Percentiles rank a stretch among this genome's conserved stretches.
phyloP scores from a whole-genome alignment of 805 yeast species.

The Sugiyamaella boreocaroliniensis region DNA sequence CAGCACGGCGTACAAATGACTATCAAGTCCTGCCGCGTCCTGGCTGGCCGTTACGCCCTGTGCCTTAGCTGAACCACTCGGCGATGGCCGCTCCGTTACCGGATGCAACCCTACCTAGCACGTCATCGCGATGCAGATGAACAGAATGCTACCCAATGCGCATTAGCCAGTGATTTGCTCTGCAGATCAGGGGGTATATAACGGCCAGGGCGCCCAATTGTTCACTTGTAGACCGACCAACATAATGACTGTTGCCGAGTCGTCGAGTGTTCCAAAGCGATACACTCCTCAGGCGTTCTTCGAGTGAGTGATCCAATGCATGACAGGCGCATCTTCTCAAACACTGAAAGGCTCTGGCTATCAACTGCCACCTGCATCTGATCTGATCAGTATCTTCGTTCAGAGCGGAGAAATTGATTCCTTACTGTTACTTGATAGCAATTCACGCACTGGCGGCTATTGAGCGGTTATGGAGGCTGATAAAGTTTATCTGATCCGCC shows the following conservation, averaged over 20 bases:
- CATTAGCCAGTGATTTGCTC: background rate
- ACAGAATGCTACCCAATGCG: background rate
- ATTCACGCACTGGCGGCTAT: no score
- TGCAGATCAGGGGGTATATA: no score
- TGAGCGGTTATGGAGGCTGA: no score
- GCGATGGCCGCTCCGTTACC: background rate
- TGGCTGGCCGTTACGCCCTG: background rate
- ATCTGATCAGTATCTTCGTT: no score
- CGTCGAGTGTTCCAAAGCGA: slow-evolving; percentile 19
- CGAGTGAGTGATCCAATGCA: slow-evolving; percentile 17
- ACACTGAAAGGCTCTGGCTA: no score
- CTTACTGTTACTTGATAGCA: no score
- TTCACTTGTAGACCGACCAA: no score
- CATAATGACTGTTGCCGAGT: slow-evolving; percentile 23
- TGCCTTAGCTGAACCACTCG: background rate
- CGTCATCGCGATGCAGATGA: background rate
- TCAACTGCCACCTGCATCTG: no score
- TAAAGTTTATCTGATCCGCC: background rate
- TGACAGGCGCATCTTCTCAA: background rate
- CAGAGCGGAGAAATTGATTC: no score
- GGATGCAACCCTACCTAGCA: background rate
- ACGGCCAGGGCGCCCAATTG: no score
- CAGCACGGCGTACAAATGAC: no score
- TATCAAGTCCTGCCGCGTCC: no score
- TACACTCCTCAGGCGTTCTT: slow-evolving; percentile 25